phyloP scores from a whole-genome alignment of 495 filamentous ascomycete species.

The Penicillium paradoxum region DNA sequence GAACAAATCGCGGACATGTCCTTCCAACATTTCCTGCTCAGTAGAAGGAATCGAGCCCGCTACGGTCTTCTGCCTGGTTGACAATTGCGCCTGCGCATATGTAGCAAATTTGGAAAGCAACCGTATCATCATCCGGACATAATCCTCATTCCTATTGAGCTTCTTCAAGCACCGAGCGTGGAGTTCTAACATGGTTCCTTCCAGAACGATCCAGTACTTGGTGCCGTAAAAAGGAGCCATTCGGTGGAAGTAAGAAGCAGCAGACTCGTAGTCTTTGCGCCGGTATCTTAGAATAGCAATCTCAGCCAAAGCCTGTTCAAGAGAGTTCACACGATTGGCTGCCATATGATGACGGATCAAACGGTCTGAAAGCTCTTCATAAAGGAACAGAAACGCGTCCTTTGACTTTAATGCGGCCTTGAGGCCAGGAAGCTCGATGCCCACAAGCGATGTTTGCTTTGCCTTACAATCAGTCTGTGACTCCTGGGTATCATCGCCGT shows the following conservation, averaged over 20 bases:
- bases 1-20: slow-evolving; percentile 64
- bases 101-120: slow-evolving; percentile 67
- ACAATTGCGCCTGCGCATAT: slow-evolving; percentile 31
- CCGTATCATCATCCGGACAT: slow-evolving; percentile 67
- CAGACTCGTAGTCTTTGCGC: slow-evolving; percentile 61
- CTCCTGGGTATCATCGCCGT: slow-evolving; percentile 20
- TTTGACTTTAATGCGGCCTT: slow-evolving; percentile 28
- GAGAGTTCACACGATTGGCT: slow-evolving; percentile 69
- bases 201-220: slow-evolving; percentile 72
- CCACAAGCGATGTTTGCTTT: slow-evolving; percentile 34
- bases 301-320: slow-evolving; percentile 74
- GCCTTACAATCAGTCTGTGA: slow-evolving; percentile 28
- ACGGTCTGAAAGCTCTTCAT: slow-evolving; percentile 66
- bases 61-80: slow-evolving; percentile 30
- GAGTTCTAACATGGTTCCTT: slow-evolving; percentile 78
- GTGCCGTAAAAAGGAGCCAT: slow-evolving; percentile 78
- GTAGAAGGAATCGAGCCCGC: slow-evolving; percentile 31
- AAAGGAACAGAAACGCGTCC: slow-evolving; percentile 51
- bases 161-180: slow-evolving; percentile 79
- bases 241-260: slow-evolving; percentile 75
- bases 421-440: slow-evolving; percentile 29
- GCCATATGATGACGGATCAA: slow-evolving; percentile 69
- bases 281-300: slow-evolving; percentile 78
- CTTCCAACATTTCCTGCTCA: slow-evolving; percentile 53
- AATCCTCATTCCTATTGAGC: slow-evolving; percentile 71